Conservation (phyloP, 2,329 filamentous ascomycete genomes). For the Aspergillus costaricaensis region DNA sequence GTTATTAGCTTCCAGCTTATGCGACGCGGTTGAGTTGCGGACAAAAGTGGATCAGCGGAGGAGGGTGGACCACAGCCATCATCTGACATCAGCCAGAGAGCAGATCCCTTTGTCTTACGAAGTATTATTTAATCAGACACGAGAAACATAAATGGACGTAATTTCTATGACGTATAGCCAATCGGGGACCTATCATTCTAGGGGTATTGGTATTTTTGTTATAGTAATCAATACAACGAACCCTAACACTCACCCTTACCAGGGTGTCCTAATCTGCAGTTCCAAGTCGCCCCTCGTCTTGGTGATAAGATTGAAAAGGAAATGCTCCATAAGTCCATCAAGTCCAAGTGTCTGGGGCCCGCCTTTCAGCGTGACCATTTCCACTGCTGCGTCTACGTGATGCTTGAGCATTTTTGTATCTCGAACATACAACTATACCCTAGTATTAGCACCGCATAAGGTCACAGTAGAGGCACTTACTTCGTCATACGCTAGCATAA, state of each 20-base stretch:
- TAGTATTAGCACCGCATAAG: not conserved
- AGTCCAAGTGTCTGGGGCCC: slow-evolving; percentile 11
- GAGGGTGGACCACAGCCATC: not conserved
- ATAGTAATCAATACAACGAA: not conserved
- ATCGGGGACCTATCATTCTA: not conserved
- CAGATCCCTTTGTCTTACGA: not conserved
- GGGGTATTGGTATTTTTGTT: no score
- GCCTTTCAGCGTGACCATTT: slow-evolving; percentile 11
- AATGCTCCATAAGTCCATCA: slow-evolving; percentile 7
- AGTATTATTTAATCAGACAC: no score
- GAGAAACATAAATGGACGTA: not conserved
- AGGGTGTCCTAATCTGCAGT: not conserved
- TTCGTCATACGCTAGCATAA: slow-evolving; percentile 28
- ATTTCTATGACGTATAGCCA: not conserved
- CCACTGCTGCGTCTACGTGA: slow-evolving; percentile 8
- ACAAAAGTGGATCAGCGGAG: not conserved
- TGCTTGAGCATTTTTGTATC: slow-evolving; percentile 7
- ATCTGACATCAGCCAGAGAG: not conserved
- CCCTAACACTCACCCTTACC: not conserved
- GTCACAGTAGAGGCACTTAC: not conserved
- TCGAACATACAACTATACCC: not conserved
- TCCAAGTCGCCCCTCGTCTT: slow-evolving; percentile 4
- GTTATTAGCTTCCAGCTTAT: not conserved
- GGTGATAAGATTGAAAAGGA: slow-evolving; percentile 9
- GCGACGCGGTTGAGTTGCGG: not conserved